Evolutionary conservation across 78 protist genomes (phyloP).

Genomic region (Anaeramoeba ignava): DNA sequence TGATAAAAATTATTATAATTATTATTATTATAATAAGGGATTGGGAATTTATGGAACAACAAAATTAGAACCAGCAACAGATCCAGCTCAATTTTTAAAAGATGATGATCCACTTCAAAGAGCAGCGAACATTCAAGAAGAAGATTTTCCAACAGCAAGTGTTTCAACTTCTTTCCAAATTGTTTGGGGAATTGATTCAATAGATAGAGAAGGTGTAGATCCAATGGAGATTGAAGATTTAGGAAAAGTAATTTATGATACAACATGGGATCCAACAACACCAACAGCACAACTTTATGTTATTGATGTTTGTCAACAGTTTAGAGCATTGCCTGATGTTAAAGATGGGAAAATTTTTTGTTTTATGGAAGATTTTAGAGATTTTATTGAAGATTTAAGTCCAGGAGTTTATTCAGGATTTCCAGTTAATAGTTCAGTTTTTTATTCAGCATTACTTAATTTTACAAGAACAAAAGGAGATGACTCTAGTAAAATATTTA

Average conservation of each 20-base stretch:
- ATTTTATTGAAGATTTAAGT: too few species aligned
- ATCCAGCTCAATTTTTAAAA: neutral
- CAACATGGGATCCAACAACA: neutral
- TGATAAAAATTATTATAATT: too few species aligned
- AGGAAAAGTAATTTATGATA: neutral
- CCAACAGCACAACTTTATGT: neutral
- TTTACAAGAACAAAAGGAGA: too few species aligned
- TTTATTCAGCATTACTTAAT: too few species aligned
- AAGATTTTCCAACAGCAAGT: neutral
- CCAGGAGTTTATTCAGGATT: too few species aligned
- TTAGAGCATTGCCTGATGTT: neutral
- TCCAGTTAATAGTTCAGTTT: too few species aligned
- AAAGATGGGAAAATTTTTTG: neutral
- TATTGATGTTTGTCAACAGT: neutral
- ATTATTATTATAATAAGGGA: too few species aligned
- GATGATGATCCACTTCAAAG: neutral
- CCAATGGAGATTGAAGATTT: neutral
- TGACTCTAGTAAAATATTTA: too few species aligned
- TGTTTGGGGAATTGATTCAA: neutral
- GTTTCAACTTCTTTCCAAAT: neutral
- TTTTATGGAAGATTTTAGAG: constrained; percentile 1
- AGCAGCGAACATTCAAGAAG: neutral
- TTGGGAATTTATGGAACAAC: too few species aligned
- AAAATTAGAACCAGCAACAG: neutral
- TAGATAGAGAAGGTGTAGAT: neutral